Evolutionary conservation across 306 rosid species (phyloP), one percentile per base, ranked within the genome.

Genomic region (Rosa chinensis): DNA sequence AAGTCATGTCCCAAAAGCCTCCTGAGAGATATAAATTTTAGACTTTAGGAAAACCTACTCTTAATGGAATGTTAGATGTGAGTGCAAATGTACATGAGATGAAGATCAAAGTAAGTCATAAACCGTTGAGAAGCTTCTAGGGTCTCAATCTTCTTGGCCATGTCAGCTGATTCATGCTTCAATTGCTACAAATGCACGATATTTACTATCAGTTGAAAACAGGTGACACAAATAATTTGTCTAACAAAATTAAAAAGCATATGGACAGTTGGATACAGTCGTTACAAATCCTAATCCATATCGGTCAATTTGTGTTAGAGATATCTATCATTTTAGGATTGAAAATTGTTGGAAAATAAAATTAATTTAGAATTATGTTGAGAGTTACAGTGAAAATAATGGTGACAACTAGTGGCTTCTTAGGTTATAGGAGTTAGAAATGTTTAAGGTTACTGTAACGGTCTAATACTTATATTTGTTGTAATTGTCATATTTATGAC

Each of bases 111-210:
- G 25, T 62, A 79, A 74, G 83, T 52, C 43, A 76, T 43, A 59
- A 28, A 89, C 97, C 95, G 77, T 79, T 77, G 80, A 67, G 89
- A 84, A 72, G 53, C 74, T 75, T 91, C 87, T 47, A 93, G 86
- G 78, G 63, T 63, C 83, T 88, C 92, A 58, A 93, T 84, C 85
- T 89, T 66, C 77, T 79, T 77, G 68, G 86, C 81, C 81, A 87
- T 68, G 55, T 10, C 62, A 73, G 85, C 87, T 70, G 71, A 42
- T 56, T 89, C 92, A 48, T 55, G 71, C 90, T 83, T 84, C 89
- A 88, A 35, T 79, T 79, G 89, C 96, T 91, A 89, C 86, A 79
- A 40, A 17, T 9, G 37, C 45, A 53, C 20, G 45, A 53, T 35
- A 20, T 4, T 43, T n/a, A 21, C 10, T 14, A 37, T 39, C 77